phyloP scores from a whole-genome alignment of 495 filamentous ascomycete genomes.

The Podospora pseudocomata region DNA sequence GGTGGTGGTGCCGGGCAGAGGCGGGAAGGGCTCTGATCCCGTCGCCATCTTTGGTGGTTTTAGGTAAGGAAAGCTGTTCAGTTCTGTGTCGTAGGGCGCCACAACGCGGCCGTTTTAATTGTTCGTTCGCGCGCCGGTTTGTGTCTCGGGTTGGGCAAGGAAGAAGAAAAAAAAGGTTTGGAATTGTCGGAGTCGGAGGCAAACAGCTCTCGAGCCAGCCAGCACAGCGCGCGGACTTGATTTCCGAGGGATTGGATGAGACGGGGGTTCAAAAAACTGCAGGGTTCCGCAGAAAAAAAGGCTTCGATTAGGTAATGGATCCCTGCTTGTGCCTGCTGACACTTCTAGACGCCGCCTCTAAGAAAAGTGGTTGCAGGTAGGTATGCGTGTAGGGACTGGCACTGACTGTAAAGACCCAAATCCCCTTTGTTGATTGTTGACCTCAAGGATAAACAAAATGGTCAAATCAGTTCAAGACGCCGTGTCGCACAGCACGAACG shows the following conservation, averaged over 20 bases:
- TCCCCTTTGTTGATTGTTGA: neutral
- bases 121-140: neutral
- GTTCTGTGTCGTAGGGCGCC: neutral
- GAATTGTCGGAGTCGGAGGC: neutral
- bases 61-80: neutral
- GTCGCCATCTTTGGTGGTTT: slow-evolving; percentile 14
- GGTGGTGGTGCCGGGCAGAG: slow-evolving; percentile 36
- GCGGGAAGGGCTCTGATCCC: slow-evolving; percentile 44
- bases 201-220: neutral
- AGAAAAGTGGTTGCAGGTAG: neutral
- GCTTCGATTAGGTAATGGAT: neutral
- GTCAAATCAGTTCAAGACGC: neutral
- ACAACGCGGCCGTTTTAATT: neutral
- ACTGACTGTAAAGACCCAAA: neutral
- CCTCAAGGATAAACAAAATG: neutral
- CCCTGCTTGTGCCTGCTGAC: neutral
- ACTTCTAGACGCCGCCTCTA: neutral
- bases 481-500: neutral
- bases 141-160: neutral
- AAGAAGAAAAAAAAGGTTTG: neutral
- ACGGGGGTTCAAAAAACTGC: neutral
- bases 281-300: neutral
- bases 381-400: too few relatives aligned
- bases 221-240: neutral
- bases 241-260: neutral